These are phyloP conservation scores for Gentiana straminea DNA, from an alignment of 257 asterid genomes.

Conservation along the genomic window DNA sequence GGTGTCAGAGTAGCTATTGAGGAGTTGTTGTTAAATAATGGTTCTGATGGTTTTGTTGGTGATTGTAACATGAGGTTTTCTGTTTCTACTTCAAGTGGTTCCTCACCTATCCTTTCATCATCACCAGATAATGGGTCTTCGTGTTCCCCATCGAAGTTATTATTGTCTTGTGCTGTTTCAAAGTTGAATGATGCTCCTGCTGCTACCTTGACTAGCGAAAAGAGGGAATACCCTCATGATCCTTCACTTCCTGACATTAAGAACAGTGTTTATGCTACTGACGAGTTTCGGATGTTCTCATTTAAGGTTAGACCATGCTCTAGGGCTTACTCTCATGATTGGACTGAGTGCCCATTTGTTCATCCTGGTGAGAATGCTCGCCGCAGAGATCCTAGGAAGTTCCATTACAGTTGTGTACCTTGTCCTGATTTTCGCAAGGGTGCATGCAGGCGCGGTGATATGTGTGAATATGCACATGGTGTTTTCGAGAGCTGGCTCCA, in stretches of 20 bases:
- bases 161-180: constrained; percentile 34
- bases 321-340: constrained; percentile 94
- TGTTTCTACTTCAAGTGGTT: constrained; percentile 32
- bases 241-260: constrained; percentile 91
- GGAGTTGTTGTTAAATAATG: constrained; percentile 46
- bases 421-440: constrained; percentile 95
- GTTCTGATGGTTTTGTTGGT: constrained; percentile 55
- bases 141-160: constrained; percentile 39
- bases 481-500: constrained; percentile 99
- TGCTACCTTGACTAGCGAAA: constrained; percentile 34
- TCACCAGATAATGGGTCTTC: constrained; percentile 59
- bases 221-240: constrained; percentile 79
- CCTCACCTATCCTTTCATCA: constrained; percentile 62
- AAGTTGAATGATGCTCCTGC: constrained; percentile 33
- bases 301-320: constrained; percentile 96
- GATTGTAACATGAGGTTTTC: constrained; percentile 30
- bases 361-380: constrained; percentile 99
- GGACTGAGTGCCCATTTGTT: constrained; percentile 97
- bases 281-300: constrained; percentile 89
- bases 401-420: constrained; percentile 92
- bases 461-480: constrained; percentile 98
- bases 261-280: constrained; percentile 73
- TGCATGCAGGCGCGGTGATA: constrained; percentile 93
- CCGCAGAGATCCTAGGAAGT: constrained; percentile 87
- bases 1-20: constrained; percentile 44